Conservation (phyloP, 2,329 filamentous ascomycete species). For the Ramularia endophylla region DNA sequence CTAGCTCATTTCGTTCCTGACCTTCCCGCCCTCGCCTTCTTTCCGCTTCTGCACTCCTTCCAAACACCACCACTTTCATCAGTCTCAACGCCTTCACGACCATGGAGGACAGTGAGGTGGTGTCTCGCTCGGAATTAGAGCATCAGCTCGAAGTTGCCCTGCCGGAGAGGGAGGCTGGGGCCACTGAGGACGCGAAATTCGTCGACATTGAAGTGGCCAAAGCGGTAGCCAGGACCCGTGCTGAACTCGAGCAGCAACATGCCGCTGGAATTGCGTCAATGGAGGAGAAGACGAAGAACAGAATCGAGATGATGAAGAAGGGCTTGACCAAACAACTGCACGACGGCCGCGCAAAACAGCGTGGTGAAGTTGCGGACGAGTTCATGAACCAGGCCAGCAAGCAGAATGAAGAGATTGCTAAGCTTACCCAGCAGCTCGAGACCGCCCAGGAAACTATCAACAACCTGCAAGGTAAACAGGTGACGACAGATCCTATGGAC, state of each 20-base stretch:
- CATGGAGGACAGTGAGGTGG: no score
- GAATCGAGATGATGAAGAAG: slow-evolving; percentile 64
- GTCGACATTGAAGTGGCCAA: slow-evolving; percentile 45
- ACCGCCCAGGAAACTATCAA: slow-evolving; percentile 19
- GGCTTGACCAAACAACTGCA: slow-evolving; percentile 62
- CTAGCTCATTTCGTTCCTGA: no score
- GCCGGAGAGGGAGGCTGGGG: no score
- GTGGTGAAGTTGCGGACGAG: slow-evolving; percentile 33
- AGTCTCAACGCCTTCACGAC: no score
- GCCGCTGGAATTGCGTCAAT: slow-evolving; percentile 37
- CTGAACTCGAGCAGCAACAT: slow-evolving; percentile 34
- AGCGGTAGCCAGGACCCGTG: slow-evolving; percentile 35
- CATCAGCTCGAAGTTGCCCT: no score
- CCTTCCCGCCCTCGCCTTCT: no score
- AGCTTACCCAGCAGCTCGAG: slow-evolving; percentile 27
- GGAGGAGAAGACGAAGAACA: slow-evolving; percentile 47
- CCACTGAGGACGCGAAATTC: no score
- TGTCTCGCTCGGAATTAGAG: no score
- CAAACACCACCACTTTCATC: no score
- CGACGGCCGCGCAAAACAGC: slow-evolving; percentile 35
- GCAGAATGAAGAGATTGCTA: slow-evolving; percentile 33
- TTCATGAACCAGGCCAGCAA: slow-evolving; percentile 43
- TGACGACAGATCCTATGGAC: no score
- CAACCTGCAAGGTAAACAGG: no score
- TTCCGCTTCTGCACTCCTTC: no score